Evolutionary conservation across 768 basidiomycete species (phyloP).

Genomic region (Lenzites betulinus): DNA sequence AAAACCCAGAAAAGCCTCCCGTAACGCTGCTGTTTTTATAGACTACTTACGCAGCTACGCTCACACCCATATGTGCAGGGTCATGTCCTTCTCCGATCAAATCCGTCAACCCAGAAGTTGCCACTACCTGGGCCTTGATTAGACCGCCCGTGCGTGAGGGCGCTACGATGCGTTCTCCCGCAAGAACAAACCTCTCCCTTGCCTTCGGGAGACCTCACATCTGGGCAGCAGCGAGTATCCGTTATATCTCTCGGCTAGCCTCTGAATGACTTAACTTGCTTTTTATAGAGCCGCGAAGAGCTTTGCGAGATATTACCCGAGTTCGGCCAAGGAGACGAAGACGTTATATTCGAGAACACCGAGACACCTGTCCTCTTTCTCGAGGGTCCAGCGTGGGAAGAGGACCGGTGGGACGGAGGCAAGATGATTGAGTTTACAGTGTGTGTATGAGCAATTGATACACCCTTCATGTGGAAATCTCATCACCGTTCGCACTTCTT

Average conservation of each 20-base stretch:
- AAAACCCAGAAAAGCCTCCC: background rate
- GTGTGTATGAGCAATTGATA: constrained; percentile 7
- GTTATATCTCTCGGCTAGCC: background rate
- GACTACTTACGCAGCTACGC: background rate
- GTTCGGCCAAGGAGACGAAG: constrained; percentile 10
- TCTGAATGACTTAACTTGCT: background rate
- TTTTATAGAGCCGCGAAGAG: constrained; percentile 24
- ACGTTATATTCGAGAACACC: constrained; percentile 15
- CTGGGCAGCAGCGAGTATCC: background rate
- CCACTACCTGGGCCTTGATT: background rate
- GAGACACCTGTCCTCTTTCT: constrained; percentile 25
- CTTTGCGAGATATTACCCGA: constrained; percentile 21
- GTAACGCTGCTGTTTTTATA: background rate
- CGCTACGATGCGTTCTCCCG: background rate
- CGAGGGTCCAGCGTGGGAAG: constrained; percentile 16
- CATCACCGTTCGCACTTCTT: background rate
- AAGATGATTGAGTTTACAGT: constrained; percentile 17
- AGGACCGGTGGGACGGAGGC: constrained; percentile 18
- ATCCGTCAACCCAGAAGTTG: background rate
- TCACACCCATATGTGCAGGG: background rate
- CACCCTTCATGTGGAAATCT: background rate
- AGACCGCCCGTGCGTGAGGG: background rate
- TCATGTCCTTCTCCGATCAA: background rate
- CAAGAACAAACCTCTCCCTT: background rate
- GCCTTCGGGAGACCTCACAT: background rate